Conservation (phyloP, 371 early-diverging fungal species). For the Blakeslea trispora region DNA sequence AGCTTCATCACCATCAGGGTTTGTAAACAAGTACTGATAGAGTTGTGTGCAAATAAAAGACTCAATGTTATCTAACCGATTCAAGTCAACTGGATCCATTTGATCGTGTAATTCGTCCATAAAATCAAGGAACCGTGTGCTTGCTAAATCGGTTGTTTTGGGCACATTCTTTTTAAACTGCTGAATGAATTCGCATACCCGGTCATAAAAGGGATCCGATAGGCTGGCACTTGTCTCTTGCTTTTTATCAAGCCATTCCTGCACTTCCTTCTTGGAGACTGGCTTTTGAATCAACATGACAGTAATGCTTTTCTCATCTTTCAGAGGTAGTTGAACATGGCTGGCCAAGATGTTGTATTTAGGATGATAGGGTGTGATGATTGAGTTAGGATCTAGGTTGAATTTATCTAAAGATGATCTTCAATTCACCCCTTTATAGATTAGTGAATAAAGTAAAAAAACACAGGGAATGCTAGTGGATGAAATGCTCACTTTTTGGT, state of each 20-base stretch:
- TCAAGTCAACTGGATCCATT: constrained; percentile 14
- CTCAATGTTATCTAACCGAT: constrained; percentile 43
- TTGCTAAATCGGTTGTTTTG: constrained; percentile 28
- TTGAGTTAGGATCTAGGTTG: constrained; percentile 27
- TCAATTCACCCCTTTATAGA: not conserved
- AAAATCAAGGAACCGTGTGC: constrained; percentile 27
- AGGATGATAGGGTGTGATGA: constrained; percentile 35
- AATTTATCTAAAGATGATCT: constrained; percentile 39
- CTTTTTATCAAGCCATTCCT: constrained; percentile 29
- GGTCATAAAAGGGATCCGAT: no score
- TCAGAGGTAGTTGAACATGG: constrained; percentile 44
- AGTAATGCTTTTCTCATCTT: constrained; percentile 28
- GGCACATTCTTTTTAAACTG: constrained; percentile 33
- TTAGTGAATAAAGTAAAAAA: no score
- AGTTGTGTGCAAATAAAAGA: constrained; percentile 40
- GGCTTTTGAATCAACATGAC: constrained; percentile 51
- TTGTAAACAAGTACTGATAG: constrained; percentile 34
- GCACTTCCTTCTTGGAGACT: constrained; percentile 41
- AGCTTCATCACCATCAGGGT: constrained; percentile 51
- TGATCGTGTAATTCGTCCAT: constrained; percentile 28
- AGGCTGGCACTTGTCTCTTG: not conserved
- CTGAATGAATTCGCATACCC: constrained; percentile 32
- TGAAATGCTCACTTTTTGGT: constrained; percentile 22
- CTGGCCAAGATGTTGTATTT: constrained; percentile 47
- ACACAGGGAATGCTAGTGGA: no score